Evolutionary conservation across 2,329 filamentous ascomycete species (phyloP).

Genomic region (Colletotrichum cuscutae): DNA sequence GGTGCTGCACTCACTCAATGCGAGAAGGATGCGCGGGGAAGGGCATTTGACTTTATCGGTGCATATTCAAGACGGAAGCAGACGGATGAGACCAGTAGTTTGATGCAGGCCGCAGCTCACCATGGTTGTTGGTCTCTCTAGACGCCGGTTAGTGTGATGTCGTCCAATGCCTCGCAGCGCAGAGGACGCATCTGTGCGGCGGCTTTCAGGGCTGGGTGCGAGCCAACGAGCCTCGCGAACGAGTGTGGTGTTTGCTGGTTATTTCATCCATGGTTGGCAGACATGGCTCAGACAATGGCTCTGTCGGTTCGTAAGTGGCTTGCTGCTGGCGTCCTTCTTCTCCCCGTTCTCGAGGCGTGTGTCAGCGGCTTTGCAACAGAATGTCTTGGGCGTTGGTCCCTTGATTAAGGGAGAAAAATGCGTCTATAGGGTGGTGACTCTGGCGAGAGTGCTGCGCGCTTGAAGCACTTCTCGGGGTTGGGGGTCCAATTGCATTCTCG

Average conservation of each 20-base stretch:
- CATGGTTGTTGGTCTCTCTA: neutral
- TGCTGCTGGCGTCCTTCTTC: neutral
- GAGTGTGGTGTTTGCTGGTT: neutral
- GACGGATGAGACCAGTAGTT: neutral
- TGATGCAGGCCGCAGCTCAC: neutral
- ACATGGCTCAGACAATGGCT: neutral
- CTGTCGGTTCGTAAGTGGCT: neutral
- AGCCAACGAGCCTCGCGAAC: neutral
- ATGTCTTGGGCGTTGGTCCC: neutral
- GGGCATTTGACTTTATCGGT: neutral
- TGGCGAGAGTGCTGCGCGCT: neutral
- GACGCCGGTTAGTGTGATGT: conserved; percentile 5
- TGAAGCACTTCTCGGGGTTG: neutral
- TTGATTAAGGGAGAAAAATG: neutral
- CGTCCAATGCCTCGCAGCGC: neutral
- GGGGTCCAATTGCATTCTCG: neutral
- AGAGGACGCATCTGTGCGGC: conserved; percentile 3
- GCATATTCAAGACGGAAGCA: neutral
- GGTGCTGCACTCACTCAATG: neutral
- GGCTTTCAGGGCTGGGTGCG: neutral
- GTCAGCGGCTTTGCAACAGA: neutral
- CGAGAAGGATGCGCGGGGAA: neutral
- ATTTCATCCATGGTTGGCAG: neutral
- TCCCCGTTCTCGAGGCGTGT: neutral
- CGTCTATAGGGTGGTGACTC: neutral